Evolutionary conservation across 805 yeast genomes (phyloP), one percentile per base, ranked within the genome.

Genomic region (Ogataea salicorniae): DNA sequence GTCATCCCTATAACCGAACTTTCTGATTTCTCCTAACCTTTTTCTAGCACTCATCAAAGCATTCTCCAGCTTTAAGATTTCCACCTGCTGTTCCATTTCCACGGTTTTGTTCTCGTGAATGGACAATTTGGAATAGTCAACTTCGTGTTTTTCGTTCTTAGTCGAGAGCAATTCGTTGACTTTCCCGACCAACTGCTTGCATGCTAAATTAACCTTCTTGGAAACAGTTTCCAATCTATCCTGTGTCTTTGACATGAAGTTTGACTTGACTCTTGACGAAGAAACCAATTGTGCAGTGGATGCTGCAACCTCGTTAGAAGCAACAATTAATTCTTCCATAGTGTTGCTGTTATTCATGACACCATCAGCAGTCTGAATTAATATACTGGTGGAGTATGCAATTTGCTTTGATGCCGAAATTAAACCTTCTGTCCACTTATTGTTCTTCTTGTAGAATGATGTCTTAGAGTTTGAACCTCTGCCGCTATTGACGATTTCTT

Each of bases 81-180:
- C 91, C 6, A 89, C 96, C 64, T 89, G 97, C 65, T 88, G 96
- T 61, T 88, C 95, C 95, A 89, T 87, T 58, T 90, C 94, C 20
- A 80, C 77, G 0, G 95, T 85, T 66, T 84, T 86, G 57, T 87
- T 88, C 64, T 88, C 95, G 62, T 86, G 87, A 31, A 86, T 77
- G 8, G 87, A 74, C 47, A 87, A 66, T 58, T 76, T 77, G 20
- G 86, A 73, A 61, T 82, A 85, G 63, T 90, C 95, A 47, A 82
- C 67, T n/a, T 59, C 67, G 23, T 71, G 68, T 5, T 58, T 52
- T 11, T 54, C 58, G 6, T 70, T 73, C 38, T 67, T 54, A 20
- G 37, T 52, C 5, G 52, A 31, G 20, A 58, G 57, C 41, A 58
- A 43, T 34, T 55, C 51, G 20, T 50, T 50, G 2, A 89, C 95